Conservation (phyloP, 306 rosid genomes). For the Lablab purpureus region DNA sequence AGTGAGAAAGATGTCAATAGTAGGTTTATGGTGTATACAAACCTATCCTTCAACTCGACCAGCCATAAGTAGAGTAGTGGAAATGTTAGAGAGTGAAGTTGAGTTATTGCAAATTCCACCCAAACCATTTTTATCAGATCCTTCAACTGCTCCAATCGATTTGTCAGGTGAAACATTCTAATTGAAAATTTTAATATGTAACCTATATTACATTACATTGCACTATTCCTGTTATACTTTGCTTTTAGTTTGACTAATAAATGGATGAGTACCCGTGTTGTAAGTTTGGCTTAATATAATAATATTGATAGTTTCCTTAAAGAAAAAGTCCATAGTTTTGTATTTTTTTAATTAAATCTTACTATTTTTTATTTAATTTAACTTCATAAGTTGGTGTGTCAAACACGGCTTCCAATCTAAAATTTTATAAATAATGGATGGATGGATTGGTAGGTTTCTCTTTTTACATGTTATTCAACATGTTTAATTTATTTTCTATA, state of each 20-base stretch:
- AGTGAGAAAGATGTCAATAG: conserved; percentile 40
- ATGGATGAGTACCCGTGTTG: background rate
- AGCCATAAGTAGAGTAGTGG: background rate
- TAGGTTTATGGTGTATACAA: conserved; percentile 47
- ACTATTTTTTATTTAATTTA: too few relatives aligned
- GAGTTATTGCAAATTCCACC: conserved; percentile 36
- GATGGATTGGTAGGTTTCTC: too few relatives aligned
- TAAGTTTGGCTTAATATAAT: too few relatives aligned
- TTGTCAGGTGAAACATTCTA: background rate
- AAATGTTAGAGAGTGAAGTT: background rate
- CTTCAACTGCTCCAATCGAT: background rate
- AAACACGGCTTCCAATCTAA: too few relatives aligned
- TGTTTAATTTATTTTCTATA: too few relatives aligned
- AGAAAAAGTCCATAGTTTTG: too few relatives aligned
- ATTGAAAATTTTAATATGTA: background rate
- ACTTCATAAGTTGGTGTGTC: too few relatives aligned
- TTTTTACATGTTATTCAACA: too few relatives aligned
- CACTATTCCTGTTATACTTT: background rate
- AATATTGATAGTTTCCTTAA: too few relatives aligned
- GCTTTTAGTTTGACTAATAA: background rate
- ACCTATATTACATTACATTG: background rate
- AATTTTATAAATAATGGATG: too few relatives aligned
- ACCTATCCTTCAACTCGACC: conserved; percentile 36
- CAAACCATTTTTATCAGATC: conserved; percentile 36
- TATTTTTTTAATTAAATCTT: too few relatives aligned